A percentile compares a stretch with the other conserved stretches of the same genome.
Conservation (phyloP, 352 stramenopile species). For the Phytophthora quininea region DNA sequence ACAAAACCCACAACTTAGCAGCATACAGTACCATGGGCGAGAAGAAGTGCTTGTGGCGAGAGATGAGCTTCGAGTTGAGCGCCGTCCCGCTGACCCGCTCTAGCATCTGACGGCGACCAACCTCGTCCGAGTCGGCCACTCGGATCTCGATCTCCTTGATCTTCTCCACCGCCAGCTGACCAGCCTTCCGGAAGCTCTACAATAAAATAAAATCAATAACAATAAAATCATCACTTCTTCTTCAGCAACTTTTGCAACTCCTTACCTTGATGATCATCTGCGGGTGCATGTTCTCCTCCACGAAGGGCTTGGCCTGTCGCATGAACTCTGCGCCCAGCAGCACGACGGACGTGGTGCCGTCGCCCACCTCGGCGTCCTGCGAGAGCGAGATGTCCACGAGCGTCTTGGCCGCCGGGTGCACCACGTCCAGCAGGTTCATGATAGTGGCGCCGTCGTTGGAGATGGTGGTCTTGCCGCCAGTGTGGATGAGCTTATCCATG, state of each 20-base stretch:
- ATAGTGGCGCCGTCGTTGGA: constrained; percentile 99
- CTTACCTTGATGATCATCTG: constrained; percentile 89
- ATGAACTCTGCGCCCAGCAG: constrained; percentile 97
- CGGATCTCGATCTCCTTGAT: constrained; percentile 87
- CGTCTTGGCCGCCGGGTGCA: constrained; percentile 98
- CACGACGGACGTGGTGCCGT: constrained; percentile 97
- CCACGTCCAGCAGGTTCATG: constrained; percentile 98
- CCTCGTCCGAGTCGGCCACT: constrained; percentile 78
- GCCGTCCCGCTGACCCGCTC: constrained; percentile 95
- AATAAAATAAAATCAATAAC: background rate
- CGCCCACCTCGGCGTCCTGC: constrained; percentile 89
- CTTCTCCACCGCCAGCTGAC: constrained; percentile 82
- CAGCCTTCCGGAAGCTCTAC: constrained; percentile 86
- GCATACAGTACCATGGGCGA: constrained; percentile 90
- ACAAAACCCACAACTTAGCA: constrained; percentile 1
- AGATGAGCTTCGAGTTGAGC: constrained; percentile 99
- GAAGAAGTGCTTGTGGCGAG: constrained; percentile 97
- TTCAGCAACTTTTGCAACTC: background rate
- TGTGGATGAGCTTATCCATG: constrained; percentile 99
- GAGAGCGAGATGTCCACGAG: constrained; percentile 98
- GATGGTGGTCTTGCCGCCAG: constrained; percentile 94
- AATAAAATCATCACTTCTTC: background rate
- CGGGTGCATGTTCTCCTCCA: constrained; percentile 98
- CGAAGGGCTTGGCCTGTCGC: constrained; percentile 96
- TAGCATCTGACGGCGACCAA: constrained; percentile 88